Evolutionary conservation across 2,329 filamentous ascomycete genomes (phyloP).

Genomic region (Ophiocordyceps camponoti-rufipedis): DNA sequence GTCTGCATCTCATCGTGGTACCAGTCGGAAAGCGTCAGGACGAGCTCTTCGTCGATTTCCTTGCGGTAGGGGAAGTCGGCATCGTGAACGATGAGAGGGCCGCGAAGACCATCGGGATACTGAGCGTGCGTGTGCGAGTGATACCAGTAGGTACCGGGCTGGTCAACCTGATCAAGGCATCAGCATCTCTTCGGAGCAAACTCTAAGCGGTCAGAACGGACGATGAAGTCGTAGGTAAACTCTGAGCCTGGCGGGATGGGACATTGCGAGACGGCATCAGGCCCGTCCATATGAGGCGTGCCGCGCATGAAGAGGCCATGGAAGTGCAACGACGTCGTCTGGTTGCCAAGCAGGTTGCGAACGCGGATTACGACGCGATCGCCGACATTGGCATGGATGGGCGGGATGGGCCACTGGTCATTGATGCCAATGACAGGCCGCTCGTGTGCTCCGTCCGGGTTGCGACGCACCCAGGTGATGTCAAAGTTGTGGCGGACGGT

Average conservation of each 20-base stretch:
- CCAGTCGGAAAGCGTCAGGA: slow-evolving; percentile 51
- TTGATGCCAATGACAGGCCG: slow-evolving; percentile 64
- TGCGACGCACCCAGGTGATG: slow-evolving; percentile 51
- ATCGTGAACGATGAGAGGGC: slow-evolving; percentile 46
- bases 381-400: slow-evolving; percentile 42
- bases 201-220: slow-evolving; percentile 11
- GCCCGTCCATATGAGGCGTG: slow-evolving; percentile 54
- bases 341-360: slow-evolving; percentile 41
- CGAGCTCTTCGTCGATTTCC: slow-evolving; percentile 42
- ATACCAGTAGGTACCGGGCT: slow-evolving; percentile 67
- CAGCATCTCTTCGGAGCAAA: too few species aligned
- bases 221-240: slow-evolving; percentile 54
- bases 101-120: slow-evolving; percentile 53
- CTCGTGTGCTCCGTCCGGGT: slow-evolving; percentile 48
- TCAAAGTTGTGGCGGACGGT: slow-evolving; percentile 46
- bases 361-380: slow-evolving; percentile 42
- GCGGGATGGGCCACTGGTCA: slow-evolving; percentile 54
- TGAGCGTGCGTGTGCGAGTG: slow-evolving; percentile 50
- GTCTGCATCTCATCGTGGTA: slow-evolving; percentile 41
- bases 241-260: slow-evolving; percentile 42
- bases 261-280: slow-evolving; percentile 47
- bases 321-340: slow-evolving; percentile 47
- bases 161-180: slow-evolving; percentile 26
- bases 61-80: slow-evolving; percentile 35
- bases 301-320: slow-evolving; percentile 56